Percentiles rank a stretch among this genome's conserved stretches.
Conservation (phyloP, 1,139 yeast species). For the Cylindricascospora bacillispora region DNA sequence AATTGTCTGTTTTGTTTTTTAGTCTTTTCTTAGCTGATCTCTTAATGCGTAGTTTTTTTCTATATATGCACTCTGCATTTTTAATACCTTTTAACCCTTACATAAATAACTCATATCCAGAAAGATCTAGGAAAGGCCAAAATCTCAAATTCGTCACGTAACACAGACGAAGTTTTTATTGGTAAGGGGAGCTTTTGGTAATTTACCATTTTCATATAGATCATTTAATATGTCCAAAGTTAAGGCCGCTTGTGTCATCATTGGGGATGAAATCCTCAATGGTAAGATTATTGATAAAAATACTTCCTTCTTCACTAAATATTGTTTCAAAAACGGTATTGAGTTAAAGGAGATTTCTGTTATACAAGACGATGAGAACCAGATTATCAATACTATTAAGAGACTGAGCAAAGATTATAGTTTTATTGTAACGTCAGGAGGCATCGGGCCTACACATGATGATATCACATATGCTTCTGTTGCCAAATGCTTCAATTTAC, state of each 20-base stretch:
- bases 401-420: slow-evolving; percentile 43
- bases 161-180: too few relatives aligned
- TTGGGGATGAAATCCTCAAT: slow-evolving; percentile 80
- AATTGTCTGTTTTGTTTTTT: too few relatives aligned
- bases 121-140: too few relatives aligned
- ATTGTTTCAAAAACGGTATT: slow-evolving; percentile 53
- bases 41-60: too few relatives aligned
- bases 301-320: slow-evolving; percentile 56
- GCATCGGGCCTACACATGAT: slow-evolving; percentile 84
- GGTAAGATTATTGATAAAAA: slow-evolving; percentile 80
- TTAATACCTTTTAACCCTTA: too few relatives aligned
- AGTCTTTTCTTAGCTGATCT: too few relatives aligned
- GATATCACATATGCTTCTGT: slow-evolving; percentile 70
- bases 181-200: too few relatives aligned
- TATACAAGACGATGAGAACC: slow-evolving; percentile 63
- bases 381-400: slow-evolving; percentile 43
- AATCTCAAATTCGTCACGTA: too few relatives aligned
- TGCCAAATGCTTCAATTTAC: slow-evolving; percentile 47
- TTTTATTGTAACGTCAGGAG: slow-evolving; percentile 65
- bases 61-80: too few relatives aligned
- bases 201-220: too few relatives aligned
- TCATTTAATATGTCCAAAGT: slow-evolving; percentile 17
- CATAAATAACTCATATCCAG: too few relatives aligned
- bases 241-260: slow-evolving; percentile 33
- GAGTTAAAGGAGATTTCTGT: slow-evolving; percentile 55